phyloP scores from a whole-genome alignment of 2,329 filamentous ascomycete species.

The Nemania bipapillata region DNA sequence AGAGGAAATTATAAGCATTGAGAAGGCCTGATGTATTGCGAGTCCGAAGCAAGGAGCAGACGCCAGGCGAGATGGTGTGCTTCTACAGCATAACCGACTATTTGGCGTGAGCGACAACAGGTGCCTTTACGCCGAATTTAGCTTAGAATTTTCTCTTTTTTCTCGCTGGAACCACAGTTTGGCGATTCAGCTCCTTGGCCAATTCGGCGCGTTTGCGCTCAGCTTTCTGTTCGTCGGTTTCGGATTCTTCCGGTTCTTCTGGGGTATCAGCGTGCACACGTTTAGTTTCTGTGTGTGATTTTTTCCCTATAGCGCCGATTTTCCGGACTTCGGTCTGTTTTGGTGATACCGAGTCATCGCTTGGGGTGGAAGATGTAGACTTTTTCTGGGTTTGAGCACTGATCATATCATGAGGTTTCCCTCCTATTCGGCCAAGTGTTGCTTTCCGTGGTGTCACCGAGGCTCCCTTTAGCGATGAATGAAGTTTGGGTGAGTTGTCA shows the following conservation, averaged over 20 bases:
- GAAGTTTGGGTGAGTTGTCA: slow-evolving; percentile 19
- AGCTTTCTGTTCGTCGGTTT: slow-evolving; percentile 54
- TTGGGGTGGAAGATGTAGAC: slow-evolving; percentile 11
- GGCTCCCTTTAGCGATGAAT: slow-evolving; percentile 11
- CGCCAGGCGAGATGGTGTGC: not conserved
- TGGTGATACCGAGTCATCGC: slow-evolving; percentile 29
- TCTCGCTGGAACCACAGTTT: slow-evolving; percentile 61
- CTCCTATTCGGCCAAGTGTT: slow-evolving; percentile 45
- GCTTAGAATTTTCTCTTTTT: slow-evolving; percentile 67
- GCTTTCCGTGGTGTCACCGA: slow-evolving; percentile 34
- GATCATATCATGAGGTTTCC: slow-evolving; percentile 36
- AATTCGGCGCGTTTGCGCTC: slow-evolving; percentile 64
- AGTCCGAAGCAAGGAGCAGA: no score
- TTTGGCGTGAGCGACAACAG: not conserved
- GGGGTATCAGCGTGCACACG: slow-evolving; percentile 33
- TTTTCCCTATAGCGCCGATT: slow-evolving; percentile 47
- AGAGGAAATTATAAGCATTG: no score
- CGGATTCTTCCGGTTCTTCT: slow-evolving; percentile 39
- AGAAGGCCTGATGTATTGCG: no score
- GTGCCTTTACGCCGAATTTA: not conserved
- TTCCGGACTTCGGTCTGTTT: slow-evolving; percentile 37
- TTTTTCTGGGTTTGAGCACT: slow-evolving; percentile 11
- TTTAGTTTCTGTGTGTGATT: slow-evolving; percentile 34
- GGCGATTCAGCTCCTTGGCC: slow-evolving; percentile 62
- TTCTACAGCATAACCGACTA: not conserved